Conservation (phyloP, 345 rosid genomes). For the Brassica nigra region DNA sequence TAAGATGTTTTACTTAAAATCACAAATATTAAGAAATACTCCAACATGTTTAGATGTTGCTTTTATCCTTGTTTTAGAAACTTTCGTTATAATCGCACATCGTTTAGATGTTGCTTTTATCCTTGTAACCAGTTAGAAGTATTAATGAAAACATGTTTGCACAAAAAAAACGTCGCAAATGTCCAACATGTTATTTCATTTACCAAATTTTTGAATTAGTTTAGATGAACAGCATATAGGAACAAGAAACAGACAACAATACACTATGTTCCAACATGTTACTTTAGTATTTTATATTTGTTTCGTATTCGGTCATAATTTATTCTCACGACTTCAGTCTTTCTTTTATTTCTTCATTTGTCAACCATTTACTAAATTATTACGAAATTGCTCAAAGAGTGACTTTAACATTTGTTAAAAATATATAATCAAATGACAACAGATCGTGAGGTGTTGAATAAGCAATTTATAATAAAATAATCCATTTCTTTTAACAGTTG, state of each 20-base stretch:
- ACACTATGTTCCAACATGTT: not conserved
- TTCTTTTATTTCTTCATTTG: not conserved
- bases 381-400: not conserved
- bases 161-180: not conserved
- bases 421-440: not conserved
- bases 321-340: not conserved
- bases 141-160: too few species aligned
- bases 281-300: not conserved
- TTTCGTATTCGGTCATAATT: not conserved
- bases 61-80: too few species aligned
- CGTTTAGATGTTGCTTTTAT: too few species aligned
- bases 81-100: too few species aligned
- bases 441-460: too few species aligned
- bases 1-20: too few species aligned
- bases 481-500: not conserved
- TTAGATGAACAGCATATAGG: not conserved
- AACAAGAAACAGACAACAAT: not conserved
- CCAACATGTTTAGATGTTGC: too few species aligned
- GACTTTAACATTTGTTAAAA: not conserved
- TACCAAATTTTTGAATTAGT: not conserved
- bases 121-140: too few species aligned
- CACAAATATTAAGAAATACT: too few species aligned
- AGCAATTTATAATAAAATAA: too few species aligned
- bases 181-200: not conserved
- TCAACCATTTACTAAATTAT: not conserved